Evolutionary conservation across 805 yeast genomes (phyloP).

Genomic region (Komagataella pseudopastoris): DNA sequence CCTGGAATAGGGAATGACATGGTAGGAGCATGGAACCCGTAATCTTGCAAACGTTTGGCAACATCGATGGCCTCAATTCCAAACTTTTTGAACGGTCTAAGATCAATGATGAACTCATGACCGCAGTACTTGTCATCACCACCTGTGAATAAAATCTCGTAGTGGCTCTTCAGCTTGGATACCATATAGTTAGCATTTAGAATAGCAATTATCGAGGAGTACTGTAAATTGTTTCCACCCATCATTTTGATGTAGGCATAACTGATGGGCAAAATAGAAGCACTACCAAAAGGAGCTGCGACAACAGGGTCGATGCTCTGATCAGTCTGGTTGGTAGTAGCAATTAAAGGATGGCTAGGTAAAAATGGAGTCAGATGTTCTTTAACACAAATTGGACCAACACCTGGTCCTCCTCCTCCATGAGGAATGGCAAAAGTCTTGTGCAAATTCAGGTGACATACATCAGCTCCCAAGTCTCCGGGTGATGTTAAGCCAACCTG

Average conservation of each 20-base stretch:
- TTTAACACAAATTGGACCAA: constrained; percentile 93
- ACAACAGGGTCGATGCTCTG: constrained; percentile 61
- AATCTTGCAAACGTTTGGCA: constrained; percentile 94
- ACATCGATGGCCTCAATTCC: constrained; percentile 93
- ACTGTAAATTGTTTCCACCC: constrained; percentile 77
- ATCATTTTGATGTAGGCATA: constrained; percentile 91
- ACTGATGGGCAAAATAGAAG: constrained; percentile 84
- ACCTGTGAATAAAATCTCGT: constrained; percentile 64
- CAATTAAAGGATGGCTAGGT: constrained; percentile 63
- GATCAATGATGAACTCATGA: constrained; percentile 90
- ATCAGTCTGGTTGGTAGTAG: constrained; percentile 27
- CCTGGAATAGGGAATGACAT: constrained; percentile 98
- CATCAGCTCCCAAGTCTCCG: constrained; percentile 96
- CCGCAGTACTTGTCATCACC: constrained; percentile 61
- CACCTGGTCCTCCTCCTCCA: constrained; percentile 99
- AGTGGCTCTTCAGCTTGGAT: constrained; percentile 56
- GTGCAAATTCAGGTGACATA: constrained; percentile 92
- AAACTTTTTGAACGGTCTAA: constrained; percentile 65
- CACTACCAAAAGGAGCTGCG: constrained; percentile 94
- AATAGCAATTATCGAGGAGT: constrained; percentile 82
- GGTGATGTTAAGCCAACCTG: constrained; percentile 97
- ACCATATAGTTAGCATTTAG: constrained; percentile 95
- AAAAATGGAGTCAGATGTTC: constrained; percentile 67
- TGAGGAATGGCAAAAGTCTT: constrained; percentile 97
- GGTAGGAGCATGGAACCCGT: constrained; percentile 98